Conservation (phyloP, 2,329 filamentous ascomycete species). For the Nannizziopsis arthrosporioides region DNA sequence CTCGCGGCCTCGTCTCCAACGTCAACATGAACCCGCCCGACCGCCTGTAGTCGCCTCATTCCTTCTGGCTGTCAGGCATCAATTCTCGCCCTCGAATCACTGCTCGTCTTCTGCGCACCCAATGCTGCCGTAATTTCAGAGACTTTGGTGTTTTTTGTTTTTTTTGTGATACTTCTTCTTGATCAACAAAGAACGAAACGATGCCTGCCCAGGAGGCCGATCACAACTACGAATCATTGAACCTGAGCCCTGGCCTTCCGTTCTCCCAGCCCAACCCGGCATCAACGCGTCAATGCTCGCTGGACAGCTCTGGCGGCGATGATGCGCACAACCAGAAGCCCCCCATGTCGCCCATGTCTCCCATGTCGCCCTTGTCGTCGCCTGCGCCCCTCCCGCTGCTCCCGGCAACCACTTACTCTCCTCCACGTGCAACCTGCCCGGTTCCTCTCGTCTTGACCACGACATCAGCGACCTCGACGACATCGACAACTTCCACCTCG, state of each 20-base stretch:
- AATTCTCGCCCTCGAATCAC: too few species aligned
- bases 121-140: too few species aligned
- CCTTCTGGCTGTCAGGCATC: too few species aligned
- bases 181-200: background rate
- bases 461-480: too few species aligned
- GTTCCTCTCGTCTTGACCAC: constrained; percentile 15
- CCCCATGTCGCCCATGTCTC: constrained; percentile 13
- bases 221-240: constrained; percentile 28
- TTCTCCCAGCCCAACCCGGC: constrained; percentile 9
- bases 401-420: constrained; percentile 22
- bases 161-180: too few species aligned
- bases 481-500: too few species aligned
- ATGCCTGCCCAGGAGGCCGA: constrained; percentile 35
- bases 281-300: constrained; percentile 21
- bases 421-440: constrained; percentile 17
- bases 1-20: too few species aligned
- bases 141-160: too few species aligned
- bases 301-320: constrained; percentile 19
- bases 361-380: constrained; percentile 20
- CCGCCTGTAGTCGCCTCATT: too few species aligned
- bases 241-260: constrained; percentile 14
- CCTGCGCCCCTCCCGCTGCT: constrained; percentile 16
- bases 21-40: too few species aligned
- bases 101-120: too few species aligned
- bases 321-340: constrained; percentile 15